Conservation (phyloP, 2,329 filamentous ascomycete genomes). For the Hymenoscyphus fraxineus region DNA sequence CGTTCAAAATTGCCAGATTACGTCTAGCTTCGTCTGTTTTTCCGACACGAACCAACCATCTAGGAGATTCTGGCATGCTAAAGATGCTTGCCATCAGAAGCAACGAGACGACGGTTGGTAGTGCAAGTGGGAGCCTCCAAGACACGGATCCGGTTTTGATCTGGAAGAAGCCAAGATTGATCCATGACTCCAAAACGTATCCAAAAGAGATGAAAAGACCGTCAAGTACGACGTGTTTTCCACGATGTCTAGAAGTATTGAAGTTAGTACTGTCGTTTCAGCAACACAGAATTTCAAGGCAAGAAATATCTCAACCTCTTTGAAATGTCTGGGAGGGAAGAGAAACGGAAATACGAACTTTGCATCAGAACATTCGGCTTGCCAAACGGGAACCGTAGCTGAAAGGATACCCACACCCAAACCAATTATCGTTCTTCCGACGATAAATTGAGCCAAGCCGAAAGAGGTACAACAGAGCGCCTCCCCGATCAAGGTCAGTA, state of each 20-base stretch:
- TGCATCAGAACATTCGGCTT: slow-evolving; percentile 52
- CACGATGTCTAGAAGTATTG: slow-evolving; percentile 42
- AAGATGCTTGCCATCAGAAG: slow-evolving; percentile 44
- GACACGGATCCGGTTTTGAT: slow-evolving; percentile 39
- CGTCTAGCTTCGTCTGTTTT: slow-evolving; percentile 38
- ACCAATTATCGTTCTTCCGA: slow-evolving; percentile 78
- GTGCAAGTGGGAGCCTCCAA: slow-evolving; percentile 57
- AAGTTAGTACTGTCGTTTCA: too few relatives aligned
- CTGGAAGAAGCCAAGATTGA: slow-evolving; percentile 51
- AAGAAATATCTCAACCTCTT: too few relatives aligned
- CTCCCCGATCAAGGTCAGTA: slow-evolving; percentile 41
- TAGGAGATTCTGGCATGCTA: slow-evolving; percentile 35
- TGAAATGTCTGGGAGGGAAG: too few relatives aligned
- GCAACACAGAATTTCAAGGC: too few relatives aligned
- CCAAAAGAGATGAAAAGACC: slow-evolving; percentile 51
- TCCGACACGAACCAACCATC: slow-evolving; percentile 36
- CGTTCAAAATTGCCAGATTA: slow-evolving; percentile 34
- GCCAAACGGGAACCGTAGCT: slow-evolving; percentile 51
- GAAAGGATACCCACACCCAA: slow-evolving; percentile 56
- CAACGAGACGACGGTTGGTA: slow-evolving; percentile 53
- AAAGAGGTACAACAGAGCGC: slow-evolving; percentile 40
- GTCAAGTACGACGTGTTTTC: slow-evolving; percentile 55
- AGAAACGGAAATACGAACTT: too few relatives aligned
- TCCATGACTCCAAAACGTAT: slow-evolving; percentile 55
- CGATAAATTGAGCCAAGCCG: slow-evolving; percentile 52